Conservation (phyloP, 345 rosid genomes). For the Eucalyptus cladocalyx region DNA sequence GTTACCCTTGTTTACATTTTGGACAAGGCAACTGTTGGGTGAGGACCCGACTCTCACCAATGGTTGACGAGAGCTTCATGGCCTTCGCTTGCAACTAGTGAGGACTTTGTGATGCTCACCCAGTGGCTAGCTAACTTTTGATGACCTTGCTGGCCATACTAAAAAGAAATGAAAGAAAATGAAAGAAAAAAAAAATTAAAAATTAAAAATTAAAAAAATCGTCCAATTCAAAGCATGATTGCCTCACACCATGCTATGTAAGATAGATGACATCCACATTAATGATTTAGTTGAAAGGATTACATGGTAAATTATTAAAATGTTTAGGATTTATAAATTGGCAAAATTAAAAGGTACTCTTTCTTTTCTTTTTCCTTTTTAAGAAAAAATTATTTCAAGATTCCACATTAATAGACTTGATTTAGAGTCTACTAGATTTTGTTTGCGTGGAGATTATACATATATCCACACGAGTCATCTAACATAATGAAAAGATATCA, state of each 20-base stretch:
- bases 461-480: background rate
- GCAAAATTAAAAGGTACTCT: background rate
- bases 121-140: background rate
- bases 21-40: background rate
- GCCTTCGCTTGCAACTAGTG: background rate
- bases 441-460: background rate
- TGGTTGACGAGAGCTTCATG: background rate
- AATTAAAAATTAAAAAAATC: too few species aligned
- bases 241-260: too few species aligned
- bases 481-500: background rate
- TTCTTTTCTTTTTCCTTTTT: background rate
- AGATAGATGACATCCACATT: accelerated
- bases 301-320: too few species aligned
- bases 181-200: too few species aligned
- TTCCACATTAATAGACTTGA: background rate
- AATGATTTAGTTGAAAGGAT: too few species aligned
- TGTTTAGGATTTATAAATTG: background rate
- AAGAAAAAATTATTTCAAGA: background rate
- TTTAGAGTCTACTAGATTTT: background rate
- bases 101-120: background rate
- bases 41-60: background rate
- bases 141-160: accelerated
- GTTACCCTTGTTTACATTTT: too few species aligned
- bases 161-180: too few species aligned
- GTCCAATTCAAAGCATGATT: accelerated